Conservation (phyloP, 2,329 filamentous ascomycete genomes). For the Trichoderma pleuroti region DNA sequence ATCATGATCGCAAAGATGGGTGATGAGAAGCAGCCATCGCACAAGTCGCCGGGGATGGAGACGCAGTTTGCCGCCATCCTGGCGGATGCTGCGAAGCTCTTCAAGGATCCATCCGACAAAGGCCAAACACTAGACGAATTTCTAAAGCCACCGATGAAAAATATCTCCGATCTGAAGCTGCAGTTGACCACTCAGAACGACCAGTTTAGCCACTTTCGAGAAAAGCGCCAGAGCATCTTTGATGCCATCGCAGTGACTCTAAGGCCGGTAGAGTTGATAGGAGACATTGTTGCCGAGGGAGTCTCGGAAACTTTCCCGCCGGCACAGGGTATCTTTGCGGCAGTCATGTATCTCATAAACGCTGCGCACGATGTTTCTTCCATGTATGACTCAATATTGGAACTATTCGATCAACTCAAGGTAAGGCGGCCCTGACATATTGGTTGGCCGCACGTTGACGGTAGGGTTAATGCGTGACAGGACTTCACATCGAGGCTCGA, state of each 20-base stretch:
- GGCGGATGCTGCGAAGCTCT: slow-evolving; percentile 33
- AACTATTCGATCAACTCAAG: slow-evolving; percentile 41
- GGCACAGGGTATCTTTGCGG: slow-evolving; percentile 40
- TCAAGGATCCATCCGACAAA: slow-evolving; percentile 30
- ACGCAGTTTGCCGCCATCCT: slow-evolving; percentile 31
- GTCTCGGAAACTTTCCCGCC: slow-evolving; percentile 40
- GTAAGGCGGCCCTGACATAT: slow-evolving; percentile 21
- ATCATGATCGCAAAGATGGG: slow-evolving; percentile 7
- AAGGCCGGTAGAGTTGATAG: slow-evolving; percentile 39
- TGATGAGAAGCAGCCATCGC: neutral
- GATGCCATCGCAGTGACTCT: slow-evolving; percentile 32
- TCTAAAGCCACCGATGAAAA: slow-evolving; percentile 32
- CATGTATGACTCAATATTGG: slow-evolving; percentile 44
- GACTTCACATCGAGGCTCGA: slow-evolving; percentile 42
- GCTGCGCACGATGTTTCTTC: slow-evolving; percentile 44
- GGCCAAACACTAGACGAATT: slow-evolving; percentile 30
- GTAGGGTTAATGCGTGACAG: slow-evolving; percentile 23
- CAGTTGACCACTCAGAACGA: slow-evolving; percentile 36
- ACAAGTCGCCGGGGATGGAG: neutral
- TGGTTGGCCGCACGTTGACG: neutral
- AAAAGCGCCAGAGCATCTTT: slow-evolving; percentile 35
- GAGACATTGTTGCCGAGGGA: slow-evolving; percentile 36
- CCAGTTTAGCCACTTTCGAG: slow-evolving; percentile 37
- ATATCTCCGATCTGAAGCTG: slow-evolving; percentile 31
- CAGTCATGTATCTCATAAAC: slow-evolving; percentile 41